Percentiles rank a stretch among this genome's conserved stretches.
phyloP scores from a whole-genome alignment of 1,284 basidiomycete species.

The Acaromyces ingoldii region DNA sequence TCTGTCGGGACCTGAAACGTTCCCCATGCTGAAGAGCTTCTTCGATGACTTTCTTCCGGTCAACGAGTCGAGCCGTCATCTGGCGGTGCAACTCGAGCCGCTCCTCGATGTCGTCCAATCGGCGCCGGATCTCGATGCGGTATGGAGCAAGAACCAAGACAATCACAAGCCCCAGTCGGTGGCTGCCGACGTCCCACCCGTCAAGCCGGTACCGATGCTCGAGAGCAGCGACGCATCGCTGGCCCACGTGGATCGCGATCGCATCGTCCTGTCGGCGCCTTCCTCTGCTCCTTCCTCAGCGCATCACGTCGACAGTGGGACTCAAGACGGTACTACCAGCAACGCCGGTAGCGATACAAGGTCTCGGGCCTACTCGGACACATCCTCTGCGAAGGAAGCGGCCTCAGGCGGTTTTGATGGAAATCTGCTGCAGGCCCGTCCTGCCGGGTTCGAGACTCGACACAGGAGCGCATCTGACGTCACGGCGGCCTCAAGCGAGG shows the following conservation, averaged over 20 bases:
- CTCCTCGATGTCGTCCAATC: conserved; percentile 22
- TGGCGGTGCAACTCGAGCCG: conserved; percentile 22
- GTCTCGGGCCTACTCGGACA: not conserved
- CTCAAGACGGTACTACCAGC: too few relatives aligned
- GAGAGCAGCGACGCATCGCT: too few relatives aligned
- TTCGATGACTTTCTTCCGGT: conserved; percentile 24
- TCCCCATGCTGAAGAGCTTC: conserved; percentile 22
- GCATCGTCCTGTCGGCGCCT: too few relatives aligned
- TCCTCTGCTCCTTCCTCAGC: too few relatives aligned
- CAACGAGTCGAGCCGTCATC: conserved; percentile 29
- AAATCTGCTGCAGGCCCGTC: not conserved
- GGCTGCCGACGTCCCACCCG: conserved; percentile 16
- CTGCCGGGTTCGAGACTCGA: not conserved
- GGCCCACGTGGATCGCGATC: too few relatives aligned
- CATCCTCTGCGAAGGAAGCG: too few relatives aligned
- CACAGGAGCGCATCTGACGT: conserved; percentile 7
- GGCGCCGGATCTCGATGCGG: conserved; percentile 33
- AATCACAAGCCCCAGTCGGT: conserved; percentile 21
- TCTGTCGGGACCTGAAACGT: conserved; percentile 33
- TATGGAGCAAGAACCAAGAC: conserved; percentile 37
- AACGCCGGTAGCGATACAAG: not conserved
- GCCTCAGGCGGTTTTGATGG: not conserved
- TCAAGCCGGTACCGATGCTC: too few relatives aligned
- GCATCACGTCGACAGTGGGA: too few relatives aligned
- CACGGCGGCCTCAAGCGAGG: conserved; percentile 4